Conservation (phyloP, 2,329 filamentous ascomycete species). For the Balansia obtecta region DNA sequence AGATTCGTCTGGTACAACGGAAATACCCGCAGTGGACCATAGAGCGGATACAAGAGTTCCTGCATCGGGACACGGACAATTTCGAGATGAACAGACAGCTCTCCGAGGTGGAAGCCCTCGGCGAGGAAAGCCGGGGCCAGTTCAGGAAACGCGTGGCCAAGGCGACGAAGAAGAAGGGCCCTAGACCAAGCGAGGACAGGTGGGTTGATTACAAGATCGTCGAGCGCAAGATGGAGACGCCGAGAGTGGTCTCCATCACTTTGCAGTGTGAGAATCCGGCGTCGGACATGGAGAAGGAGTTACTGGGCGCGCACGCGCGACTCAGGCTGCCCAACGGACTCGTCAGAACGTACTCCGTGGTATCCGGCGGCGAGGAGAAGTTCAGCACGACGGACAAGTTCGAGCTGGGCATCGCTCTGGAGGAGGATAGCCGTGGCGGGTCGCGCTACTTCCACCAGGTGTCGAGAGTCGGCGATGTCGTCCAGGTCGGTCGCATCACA, state of each 20-base stretch:
- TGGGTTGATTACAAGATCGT: constrained; percentile 37
- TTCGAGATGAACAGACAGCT: constrained; percentile 39
- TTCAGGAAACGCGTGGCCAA: constrained; percentile 41
- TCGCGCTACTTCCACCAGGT: constrained; percentile 44
- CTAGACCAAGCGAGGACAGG: constrained; percentile 13
- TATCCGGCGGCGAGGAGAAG: constrained; percentile 19
- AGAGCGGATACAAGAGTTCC: constrained; percentile 48
- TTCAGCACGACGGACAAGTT: constrained; percentile 32
- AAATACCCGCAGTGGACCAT: constrained; percentile 49
- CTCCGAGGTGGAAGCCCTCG: constrained; percentile 36
- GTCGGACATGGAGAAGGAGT: constrained; percentile 21
- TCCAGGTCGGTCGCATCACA: constrained; percentile 40
- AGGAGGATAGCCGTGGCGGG: constrained; percentile 43
- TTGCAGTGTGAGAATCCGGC: constrained; percentile 32
- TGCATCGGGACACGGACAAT: constrained; percentile 42
- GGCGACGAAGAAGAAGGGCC: constrained; percentile 18
- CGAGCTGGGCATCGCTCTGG: constrained; percentile 46
- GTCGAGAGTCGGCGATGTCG: constrained; percentile 31
- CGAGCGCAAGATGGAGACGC: constrained; percentile 38
- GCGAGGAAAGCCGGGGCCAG: constrained; percentile 31
- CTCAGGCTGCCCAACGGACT: constrained; percentile 44
- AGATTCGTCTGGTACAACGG: constrained; percentile 42
- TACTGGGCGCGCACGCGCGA: constrained; percentile 40
- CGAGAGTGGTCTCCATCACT: constrained; percentile 36
- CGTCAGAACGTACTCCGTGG: constrained; percentile 47